Conservation (phyloP, 2,329 filamentous ascomycete genomes). For the Pseudogymnoascus sp. region DNA sequence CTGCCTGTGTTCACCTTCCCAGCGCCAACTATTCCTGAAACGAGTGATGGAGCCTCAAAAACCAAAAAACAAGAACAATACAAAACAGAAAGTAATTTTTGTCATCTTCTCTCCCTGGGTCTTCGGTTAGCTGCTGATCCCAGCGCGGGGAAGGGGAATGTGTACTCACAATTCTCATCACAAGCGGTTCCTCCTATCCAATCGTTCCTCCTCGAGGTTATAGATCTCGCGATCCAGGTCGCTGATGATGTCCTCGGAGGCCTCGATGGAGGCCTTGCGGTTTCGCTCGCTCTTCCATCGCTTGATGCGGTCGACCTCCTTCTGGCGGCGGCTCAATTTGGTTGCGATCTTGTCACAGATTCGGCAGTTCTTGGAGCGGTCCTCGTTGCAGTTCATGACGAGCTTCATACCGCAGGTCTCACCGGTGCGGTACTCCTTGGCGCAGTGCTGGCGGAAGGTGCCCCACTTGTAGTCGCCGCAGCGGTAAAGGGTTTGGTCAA, state of each 20-base stretch:
- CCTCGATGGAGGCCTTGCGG: constrained; percentile 65
- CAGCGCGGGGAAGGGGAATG: not conserved
- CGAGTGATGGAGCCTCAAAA: constrained; percentile 5
- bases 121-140: not conserved
- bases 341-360: constrained; percentile 85
- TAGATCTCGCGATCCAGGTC: constrained; percentile 56
- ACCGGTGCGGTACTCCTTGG: constrained; percentile 89
- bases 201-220: constrained; percentile 38
- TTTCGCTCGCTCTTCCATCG: constrained; percentile 61
- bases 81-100: constrained; percentile 4
- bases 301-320: constrained; percentile 67
- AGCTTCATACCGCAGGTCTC: constrained; percentile 95
- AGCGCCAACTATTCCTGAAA: constrained; percentile 5
- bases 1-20: constrained; percentile 3
- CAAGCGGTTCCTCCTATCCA: constrained; percentile 22
- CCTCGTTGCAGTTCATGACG: constrained; percentile 65
- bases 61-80: not conserved
- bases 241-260: constrained; percentile 62
- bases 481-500: constrained; percentile 76
- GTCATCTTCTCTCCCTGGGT: not conserved
- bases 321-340: constrained; percentile 67
- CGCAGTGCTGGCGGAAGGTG: constrained; percentile 86
- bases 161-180: constrained; percentile 1
- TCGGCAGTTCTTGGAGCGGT: constrained; percentile 61
- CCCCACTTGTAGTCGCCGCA: constrained; percentile 96